Conservation (phyloP, 208 protist species). For the Acanthamoeba lenticulata region DNA sequence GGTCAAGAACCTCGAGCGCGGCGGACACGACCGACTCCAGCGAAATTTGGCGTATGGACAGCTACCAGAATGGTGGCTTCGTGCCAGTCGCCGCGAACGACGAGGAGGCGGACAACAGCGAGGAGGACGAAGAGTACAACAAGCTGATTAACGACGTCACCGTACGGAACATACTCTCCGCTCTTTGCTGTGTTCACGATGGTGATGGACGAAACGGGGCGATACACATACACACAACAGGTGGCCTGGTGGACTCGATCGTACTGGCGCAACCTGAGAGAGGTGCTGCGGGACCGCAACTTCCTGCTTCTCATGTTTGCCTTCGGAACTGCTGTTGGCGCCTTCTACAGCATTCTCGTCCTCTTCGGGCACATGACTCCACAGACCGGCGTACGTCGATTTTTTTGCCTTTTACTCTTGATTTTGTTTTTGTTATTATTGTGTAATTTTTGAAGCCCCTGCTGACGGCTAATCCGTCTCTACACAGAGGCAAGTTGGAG, state of each 20-base stretch:
- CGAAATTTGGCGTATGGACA: conserved; percentile 16
- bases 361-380: not conserved
- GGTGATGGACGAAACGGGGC: too few relatives aligned
- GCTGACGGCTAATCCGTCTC: not conserved
- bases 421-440: too few relatives aligned
- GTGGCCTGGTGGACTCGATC: conserved; percentile 29
- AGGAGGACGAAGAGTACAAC: not conserved
- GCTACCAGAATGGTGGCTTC: not conserved
- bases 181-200: not conserved
- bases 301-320: conserved; percentile 37
- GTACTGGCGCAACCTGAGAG: not conserved
- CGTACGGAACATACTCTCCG: not conserved
- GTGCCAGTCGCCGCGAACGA: not conserved
- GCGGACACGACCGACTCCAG: not conserved
- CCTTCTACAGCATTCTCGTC: conserved; percentile 14
- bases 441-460: too few relatives aligned
- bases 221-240: not conserved
- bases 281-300: conserved; percentile 41
- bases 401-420: not conserved
- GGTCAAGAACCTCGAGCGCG: not conserved
- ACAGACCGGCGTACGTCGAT: not conserved
- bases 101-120: not conserved
- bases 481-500: not conserved
- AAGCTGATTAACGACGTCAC: not conserved
- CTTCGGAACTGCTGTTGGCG: not conserved